Evolutionary conservation across 225 moss, liverwort and hornwort genomes (phyloP).

Genomic region (Marchantia polymorpha): DNA sequence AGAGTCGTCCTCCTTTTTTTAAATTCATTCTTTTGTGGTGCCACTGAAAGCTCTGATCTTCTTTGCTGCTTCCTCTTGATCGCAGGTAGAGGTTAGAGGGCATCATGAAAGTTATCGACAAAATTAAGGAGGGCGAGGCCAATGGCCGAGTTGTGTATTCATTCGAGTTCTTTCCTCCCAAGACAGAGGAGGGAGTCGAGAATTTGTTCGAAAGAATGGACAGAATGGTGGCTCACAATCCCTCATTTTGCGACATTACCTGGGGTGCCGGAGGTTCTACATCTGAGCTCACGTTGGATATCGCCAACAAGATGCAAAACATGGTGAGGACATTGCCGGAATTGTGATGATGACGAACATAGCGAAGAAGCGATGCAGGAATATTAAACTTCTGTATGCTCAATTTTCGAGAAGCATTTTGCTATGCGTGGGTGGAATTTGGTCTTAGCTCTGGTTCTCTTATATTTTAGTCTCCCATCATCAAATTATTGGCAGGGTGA

Average conservation of each 20-base stretch:
- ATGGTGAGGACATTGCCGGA: slow-evolving; percentile 48
- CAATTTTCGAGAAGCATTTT: no score
- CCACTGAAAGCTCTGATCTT: background rate
- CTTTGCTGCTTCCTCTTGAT: background rate
- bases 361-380: no score
- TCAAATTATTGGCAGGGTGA: background rate
- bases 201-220: slow-evolving; percentile 92
- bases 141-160: slow-evolving; percentile 78
- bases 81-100: slow-evolving; percentile 4
- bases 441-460: background rate
- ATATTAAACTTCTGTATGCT: no score
- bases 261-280: slow-evolving; percentile 94
- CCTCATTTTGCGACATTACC: slow-evolving; percentile 81
- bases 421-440: no score
- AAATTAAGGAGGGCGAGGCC: slow-evolving; percentile 87
- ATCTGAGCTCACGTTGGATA: slow-evolving; percentile 79
- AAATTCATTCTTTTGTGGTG: background rate
- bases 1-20: background rate
- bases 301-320: slow-evolving; percentile 84
- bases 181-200: slow-evolving; percentile 94
- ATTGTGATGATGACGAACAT: background rate
- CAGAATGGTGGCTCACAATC: slow-evolving; percentile 83
- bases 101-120: slow-evolving; percentile 93
- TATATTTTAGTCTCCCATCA: background rate
- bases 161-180: slow-evolving; percentile 96